A percentile compares a stretch with the other conserved stretches of the same genome.
Conservation (phyloP, 164 flowering plant species). For the Vitis cinerea region DNA sequence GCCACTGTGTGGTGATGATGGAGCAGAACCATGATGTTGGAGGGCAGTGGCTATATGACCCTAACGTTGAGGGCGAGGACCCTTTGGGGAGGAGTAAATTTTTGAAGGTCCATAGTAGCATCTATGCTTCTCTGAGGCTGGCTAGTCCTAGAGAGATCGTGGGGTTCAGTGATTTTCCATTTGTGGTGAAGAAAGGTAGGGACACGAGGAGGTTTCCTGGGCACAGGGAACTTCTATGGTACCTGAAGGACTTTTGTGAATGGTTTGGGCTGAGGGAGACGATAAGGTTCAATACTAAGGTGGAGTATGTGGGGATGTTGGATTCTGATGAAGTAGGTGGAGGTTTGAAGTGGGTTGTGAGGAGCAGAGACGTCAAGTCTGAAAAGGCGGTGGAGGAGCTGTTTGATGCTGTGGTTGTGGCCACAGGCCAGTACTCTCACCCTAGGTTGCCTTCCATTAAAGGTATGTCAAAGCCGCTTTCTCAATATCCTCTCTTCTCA, state of each 20-base stretch:
- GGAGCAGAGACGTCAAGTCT: constrained; percentile 31
- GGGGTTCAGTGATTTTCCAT: constrained; percentile 88
- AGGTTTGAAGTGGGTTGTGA: constrained; percentile 73
- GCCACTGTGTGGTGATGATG: constrained; percentile 64
- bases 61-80: constrained; percentile 49
- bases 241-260: constrained; percentile 67
- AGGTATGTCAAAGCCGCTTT: constrained; percentile 38
- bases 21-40: constrained; percentile 85
- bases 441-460: constrained; percentile 76
- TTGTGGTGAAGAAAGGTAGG: constrained; percentile 60
- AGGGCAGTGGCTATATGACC: constrained; percentile 88
- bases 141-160: constrained; percentile 77
- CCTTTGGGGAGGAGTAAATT: constrained; percentile 36
- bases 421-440: constrained; percentile 83
- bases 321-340: constrained; percentile 35
- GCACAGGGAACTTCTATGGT: constrained; percentile 63
- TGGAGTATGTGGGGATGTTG: constrained; percentile 72
- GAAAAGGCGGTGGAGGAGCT: constrained; percentile 58
- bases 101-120: constrained; percentile 68
- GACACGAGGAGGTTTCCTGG: constrained; percentile 87
- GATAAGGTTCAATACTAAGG: constrained; percentile 71
- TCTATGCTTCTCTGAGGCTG: constrained; percentile 70
- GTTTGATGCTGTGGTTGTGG: constrained; percentile 92
- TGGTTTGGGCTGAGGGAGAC: constrained; percentile 65
- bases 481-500: too few species aligned